A percentile compares a stretch with the other conserved stretches of the same genome.
Evolutionary conservation across 2,329 filamentous ascomycete species (phyloP).

Genomic region (Trichoderma sp.): DNA sequence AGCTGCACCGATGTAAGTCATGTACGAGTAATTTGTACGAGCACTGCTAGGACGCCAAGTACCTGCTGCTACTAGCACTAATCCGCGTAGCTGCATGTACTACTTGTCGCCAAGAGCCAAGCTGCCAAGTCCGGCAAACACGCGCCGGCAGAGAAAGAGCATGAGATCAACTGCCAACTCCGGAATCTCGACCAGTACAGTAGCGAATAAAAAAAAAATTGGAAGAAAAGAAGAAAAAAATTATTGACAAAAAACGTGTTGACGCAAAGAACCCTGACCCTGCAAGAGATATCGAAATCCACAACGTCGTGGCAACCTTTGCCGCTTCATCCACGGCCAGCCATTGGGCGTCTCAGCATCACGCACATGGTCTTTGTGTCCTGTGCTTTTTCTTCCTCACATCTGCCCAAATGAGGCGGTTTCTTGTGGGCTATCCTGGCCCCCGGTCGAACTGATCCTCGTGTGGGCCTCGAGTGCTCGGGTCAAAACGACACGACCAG

Average conservation of each 20-base stretch:
- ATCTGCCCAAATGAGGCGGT: slow-evolving; percentile 11
- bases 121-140: not conserved
- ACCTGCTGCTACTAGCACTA: not conserved
- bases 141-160: not conserved
- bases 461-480: not conserved
- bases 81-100: not conserved
- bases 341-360: slow-evolving; percentile 14
- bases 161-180: slow-evolving; percentile 19
- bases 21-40: not conserved
- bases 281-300: not conserved
- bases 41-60: not conserved
- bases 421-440: not conserved
- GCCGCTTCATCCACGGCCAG: slow-evolving; percentile 12
- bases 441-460: not conserved
- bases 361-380: slow-evolving; percentile 8
- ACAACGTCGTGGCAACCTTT: not conserved
- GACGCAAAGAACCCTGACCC: not conserved
- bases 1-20: not conserved
- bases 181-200: not conserved
- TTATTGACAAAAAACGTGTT: not conserved
- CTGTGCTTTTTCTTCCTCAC: not conserved
- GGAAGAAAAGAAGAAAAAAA: not conserved
- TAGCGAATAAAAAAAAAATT: not conserved
- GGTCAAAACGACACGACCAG: slow-evolving; percentile 3
- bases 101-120: slow-evolving; percentile 4